Base-by-base conservation (phyloP, 257 asterid genomes). In the Przewalskia tangutica region DNA sequence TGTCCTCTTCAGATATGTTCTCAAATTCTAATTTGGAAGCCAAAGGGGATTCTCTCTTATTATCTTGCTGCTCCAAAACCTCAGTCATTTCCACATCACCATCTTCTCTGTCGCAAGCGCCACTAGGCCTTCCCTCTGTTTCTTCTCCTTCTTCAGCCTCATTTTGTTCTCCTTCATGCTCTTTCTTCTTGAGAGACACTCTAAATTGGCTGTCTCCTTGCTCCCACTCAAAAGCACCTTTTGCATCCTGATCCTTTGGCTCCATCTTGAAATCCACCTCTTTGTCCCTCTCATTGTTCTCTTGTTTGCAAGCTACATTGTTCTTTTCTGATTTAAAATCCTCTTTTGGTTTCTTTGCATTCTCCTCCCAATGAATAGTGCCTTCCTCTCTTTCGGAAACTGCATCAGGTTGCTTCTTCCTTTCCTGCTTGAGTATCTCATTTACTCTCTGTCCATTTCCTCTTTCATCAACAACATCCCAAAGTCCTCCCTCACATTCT, bases 401-500 rank as follows among this genome's bases (percentile, higher is more conserved):
- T 79, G 82, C 91, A 58, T 59, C 50, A 48, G 63, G 83, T 62
- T 86, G 89, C 82, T 85, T 70, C 84, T 83, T 62, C 75, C 78
- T 84, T 80, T 88, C 90, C 83, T 80, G 83, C 80, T 83, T 84
- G 68, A 55, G 71, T 70, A 63, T 79, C 67, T 84, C 84, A 77
- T 76, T 82, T 65, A 68, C 81, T 65, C 68, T 51, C 71, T 87
- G 87, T 63, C 73, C 86, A 70, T 60, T 80, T 71, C 84, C 88
- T 48, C 81, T 84, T 73, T 67, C 75, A 66, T 88, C 88, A 82
- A 79, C 81, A 81, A 68, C 82, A 70, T 81, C 85, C 46, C 83
- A 66, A 64, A 51, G 85, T 50, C 84, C 85, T 73, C 85, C 82
- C 77, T 85, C 90, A 82, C 70, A 82, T 62, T 86, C 88, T 68